Percentiles rank a stretch among this genome's conserved stretches.
Conservation (phyloP, 129 eudicot genomes). For the Artemisia annua region DNA sequence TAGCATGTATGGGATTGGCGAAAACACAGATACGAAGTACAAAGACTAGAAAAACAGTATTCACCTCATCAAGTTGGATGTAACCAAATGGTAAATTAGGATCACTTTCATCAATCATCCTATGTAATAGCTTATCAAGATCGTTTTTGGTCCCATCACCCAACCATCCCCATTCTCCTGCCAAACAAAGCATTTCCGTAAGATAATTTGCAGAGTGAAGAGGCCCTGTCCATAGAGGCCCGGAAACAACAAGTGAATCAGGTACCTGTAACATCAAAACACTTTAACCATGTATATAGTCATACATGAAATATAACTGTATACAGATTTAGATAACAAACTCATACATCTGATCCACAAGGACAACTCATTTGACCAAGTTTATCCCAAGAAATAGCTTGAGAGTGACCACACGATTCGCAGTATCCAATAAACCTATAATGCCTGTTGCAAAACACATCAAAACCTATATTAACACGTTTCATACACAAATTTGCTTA, state of each 20-base stretch:
- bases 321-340: neutral
- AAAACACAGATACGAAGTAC: neutral
- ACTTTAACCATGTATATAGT: neutral
- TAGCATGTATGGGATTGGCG: neutral
- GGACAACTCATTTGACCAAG: constrained; percentile 72
- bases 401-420: constrained; percentile 72
- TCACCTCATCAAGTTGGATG: constrained; percentile 76
- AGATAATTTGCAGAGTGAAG: constrained; percentile 68
- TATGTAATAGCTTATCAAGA: constrained; percentile 53
- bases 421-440: constrained; percentile 88
- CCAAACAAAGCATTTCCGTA: constrained; percentile 63
- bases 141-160: constrained; percentile 47
- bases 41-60: neutral
- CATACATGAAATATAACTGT: neutral
- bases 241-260: constrained; percentile 65
- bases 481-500: constrained; percentile 10
- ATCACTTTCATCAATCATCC: constrained; percentile 91
- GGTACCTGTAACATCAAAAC: constrained; percentile 49
- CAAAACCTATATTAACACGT: neutral
- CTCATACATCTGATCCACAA: constrained; percentile 62
- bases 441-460: constrained; percentile 44
- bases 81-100: constrained; percentile 75
- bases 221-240: constrained; percentile 98
- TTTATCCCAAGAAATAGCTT: constrained; percentile 60
- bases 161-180: constrained; percentile 90